phyloP scores from a whole-genome alignment of 2,329 filamentous ascomycete species.

The Aspergillus glaucus region DNA sequence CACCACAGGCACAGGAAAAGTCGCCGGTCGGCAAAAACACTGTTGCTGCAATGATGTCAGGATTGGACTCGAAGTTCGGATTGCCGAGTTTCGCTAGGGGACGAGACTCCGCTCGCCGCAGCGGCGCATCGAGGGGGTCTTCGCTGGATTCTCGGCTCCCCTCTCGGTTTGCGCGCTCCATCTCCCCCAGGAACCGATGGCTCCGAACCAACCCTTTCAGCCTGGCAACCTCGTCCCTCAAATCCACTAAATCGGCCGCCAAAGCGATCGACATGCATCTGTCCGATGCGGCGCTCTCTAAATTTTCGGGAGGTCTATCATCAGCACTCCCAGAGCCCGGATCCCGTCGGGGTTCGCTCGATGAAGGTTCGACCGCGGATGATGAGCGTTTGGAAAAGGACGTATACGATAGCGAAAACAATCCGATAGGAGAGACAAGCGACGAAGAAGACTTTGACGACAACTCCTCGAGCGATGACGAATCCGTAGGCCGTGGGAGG shows the following conservation, averaged over 20 bases:
- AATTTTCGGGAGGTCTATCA: constrained; percentile 58
- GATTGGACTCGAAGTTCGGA: constrained; percentile 30
- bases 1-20: constrained; percentile 31
- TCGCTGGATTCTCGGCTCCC: constrained; percentile 33
- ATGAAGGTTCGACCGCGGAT: constrained; percentile 38
- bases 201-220: constrained; percentile 46
- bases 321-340: constrained; percentile 56
- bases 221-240: constrained; percentile 24
- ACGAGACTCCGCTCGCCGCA: constrained; percentile 33
- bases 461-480: constrained; percentile 60
- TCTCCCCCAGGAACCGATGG: constrained; percentile 37
- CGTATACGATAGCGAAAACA: constrained; percentile 61
- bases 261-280: constrained; percentile 61
- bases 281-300: constrained; percentile 63
- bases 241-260: constrained; percentile 45
- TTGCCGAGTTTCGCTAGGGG: constrained; percentile 31
- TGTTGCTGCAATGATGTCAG: constrained; percentile 44
- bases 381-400: constrained; percentile 61
- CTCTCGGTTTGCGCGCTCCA: constrained; percentile 22
- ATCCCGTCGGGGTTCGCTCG: constrained; percentile 13
- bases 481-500: constrained; percentile 33
- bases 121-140: constrained; percentile 30
- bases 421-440: constrained; percentile 60
- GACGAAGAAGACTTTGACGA: constrained; percentile 42
- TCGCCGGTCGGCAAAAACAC: constrained; percentile 27